Base-by-base conservation (phyloP, 257 asterid species). In the Ocimum tenuiflorum region DNA sequence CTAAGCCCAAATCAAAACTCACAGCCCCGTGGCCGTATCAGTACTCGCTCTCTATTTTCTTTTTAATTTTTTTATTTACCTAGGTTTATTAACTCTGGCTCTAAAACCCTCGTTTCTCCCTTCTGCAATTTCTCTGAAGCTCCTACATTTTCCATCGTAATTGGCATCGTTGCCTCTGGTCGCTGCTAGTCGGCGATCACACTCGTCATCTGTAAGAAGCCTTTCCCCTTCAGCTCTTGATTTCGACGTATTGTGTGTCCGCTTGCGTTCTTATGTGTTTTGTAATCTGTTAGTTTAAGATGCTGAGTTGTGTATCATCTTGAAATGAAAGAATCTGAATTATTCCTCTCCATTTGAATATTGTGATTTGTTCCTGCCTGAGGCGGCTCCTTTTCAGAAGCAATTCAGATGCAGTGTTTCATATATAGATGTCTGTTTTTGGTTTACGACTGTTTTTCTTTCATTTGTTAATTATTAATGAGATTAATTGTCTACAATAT, bases 111-210 rank as follows among this genome's bases (percentile, higher is more conserved):
- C 67, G 63, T 7, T 47, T 29, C 48, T 50, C 13, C 45, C 63
- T 33, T 1, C 31, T 27, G n/a, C 31, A 14, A 60, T 51, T 27
- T 5, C 57, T 39, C 47, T 19, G 1, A 38, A 60, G 39, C 41
- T 33, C 19, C 7, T 41, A 8, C 13, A 6, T 35, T 52, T 53
- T 60, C 60, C 45, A 22, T n/a, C 24, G 20, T 14, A 38, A 55
- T 65, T 80, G 81, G 60, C 69, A 79, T 33, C 77, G 75, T 75
- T 6, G 41, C 63, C 19, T 49, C 61, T 58, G 76, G 75, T 78
- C 79, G 86, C 75, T 72, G 75, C 83, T 56, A 0, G 82, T 23
- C 70, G 80, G 79, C 80, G 80, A 71, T 74, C 82, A 48, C 18
- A 17, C 50, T 70, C 55, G 46, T 36, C 52, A 43, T 8, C 53